Percentiles rank a stretch among this genome's conserved stretches.
phyloP scores from a whole-genome alignment of 805 yeast species.

The Pichia cephalocereana region DNA sequence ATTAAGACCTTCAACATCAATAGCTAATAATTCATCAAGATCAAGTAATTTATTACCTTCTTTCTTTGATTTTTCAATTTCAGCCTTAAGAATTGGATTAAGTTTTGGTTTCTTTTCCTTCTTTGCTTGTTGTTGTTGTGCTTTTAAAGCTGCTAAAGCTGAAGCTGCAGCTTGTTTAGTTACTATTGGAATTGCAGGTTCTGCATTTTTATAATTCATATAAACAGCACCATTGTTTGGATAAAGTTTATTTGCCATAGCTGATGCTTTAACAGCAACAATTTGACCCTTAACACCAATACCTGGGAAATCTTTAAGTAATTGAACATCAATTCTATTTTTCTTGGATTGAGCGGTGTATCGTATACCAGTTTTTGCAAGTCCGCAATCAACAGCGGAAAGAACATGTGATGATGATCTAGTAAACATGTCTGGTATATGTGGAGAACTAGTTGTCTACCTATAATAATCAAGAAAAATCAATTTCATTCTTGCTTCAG shows the following conservation, averaged over 20 bases:
- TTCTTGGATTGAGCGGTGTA: slow-evolving; percentile 41
- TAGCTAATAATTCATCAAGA: slow-evolving; percentile 20
- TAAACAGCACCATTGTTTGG: slow-evolving; percentile 68
- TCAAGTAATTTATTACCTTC: slow-evolving; percentile 11
- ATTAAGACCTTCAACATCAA: slow-evolving; percentile 16
- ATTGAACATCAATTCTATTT: slow-evolving; percentile 60
- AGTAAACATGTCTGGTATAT: slow-evolving; percentile 12
- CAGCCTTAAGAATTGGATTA: slow-evolving; percentile 6
- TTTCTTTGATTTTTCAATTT: background rate
- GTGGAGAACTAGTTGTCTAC: background rate
- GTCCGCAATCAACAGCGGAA: slow-evolving; percentile 11
- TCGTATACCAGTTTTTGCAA: slow-evolving; percentile 26
- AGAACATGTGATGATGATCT: slow-evolving; percentile 11
- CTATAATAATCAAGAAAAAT: too few relatives aligned
- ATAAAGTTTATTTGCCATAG: slow-evolving; percentile 74
- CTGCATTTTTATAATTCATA: slow-evolving; percentile 29
- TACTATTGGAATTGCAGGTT: slow-evolving; percentile 27
- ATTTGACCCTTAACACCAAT: slow-evolving; percentile 68
- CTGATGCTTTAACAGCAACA: slow-evolving; percentile 63
- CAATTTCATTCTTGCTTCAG: too few relatives aligned
- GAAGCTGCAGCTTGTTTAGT: slow-evolving; percentile 10
- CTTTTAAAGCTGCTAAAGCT: slow-evolving; percentile 9
- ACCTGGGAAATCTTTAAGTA: slow-evolving; percentile 56
- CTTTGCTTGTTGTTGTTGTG: slow-evolving; percentile 3
- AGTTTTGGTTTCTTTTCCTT: slow-evolving; percentile 6